phyloP scores from a whole-genome alignment of 768 basidiomycete genomes.

The Brasilioporus rufonigricans region DNA sequence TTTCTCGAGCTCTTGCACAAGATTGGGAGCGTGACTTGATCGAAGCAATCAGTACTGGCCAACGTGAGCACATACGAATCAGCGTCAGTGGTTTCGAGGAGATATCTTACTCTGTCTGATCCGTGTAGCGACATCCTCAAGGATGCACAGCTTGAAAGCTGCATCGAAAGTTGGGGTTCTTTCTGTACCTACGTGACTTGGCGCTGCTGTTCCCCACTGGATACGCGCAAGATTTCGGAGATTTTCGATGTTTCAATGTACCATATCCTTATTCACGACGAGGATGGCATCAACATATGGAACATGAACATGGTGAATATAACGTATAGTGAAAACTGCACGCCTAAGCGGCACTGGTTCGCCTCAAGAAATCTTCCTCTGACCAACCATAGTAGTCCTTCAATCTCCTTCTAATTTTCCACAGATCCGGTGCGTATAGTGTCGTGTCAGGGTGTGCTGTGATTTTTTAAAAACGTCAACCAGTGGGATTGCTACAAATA shows the following conservation, averaged over 20 bases:
- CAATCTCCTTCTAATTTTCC: slow-evolving; percentile 54
- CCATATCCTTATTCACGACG: neutral
- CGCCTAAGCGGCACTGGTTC: slow-evolving; percentile 9
- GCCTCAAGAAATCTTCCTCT: slow-evolving; percentile 39
- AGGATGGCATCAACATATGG: neutral
- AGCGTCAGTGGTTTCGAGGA: neutral
- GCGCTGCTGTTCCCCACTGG: neutral
- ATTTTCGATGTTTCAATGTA: neutral
- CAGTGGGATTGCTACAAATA: neutral
- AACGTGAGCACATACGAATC: slow-evolving; percentile 15
- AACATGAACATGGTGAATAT: neutral
- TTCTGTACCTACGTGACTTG: neutral
- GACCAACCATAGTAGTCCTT: slow-evolving; percentile 69
- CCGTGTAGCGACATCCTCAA: slow-evolving; percentile 2
- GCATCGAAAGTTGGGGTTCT: neutral
- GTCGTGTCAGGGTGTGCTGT: slow-evolving; percentile 76
- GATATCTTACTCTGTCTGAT: neutral
- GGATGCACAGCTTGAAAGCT: neutral
- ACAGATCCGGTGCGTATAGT: slow-evolving; percentile 43
- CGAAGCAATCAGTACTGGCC: slow-evolving; percentile 15
- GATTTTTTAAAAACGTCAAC: neutral
- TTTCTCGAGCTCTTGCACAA: slow-evolving; percentile 19
- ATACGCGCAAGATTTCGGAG: neutral
- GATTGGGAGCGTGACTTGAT: slow-evolving; percentile 18
- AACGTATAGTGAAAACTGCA: neutral